Base-by-base conservation (phyloP, 2,329 filamentous ascomycete genomes). In the Fusarium camptoceras region DNA sequence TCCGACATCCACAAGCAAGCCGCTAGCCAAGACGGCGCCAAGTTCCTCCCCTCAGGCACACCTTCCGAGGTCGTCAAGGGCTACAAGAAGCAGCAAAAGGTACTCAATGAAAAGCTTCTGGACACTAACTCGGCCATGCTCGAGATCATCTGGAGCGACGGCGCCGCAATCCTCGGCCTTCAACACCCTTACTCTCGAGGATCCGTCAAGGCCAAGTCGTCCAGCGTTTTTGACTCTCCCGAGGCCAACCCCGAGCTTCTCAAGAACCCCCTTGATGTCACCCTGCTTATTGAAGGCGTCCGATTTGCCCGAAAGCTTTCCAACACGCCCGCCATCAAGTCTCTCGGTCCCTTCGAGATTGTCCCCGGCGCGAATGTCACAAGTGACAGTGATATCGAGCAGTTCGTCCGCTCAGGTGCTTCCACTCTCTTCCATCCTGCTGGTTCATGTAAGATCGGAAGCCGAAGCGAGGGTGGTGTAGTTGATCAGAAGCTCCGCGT, bases 391-490 rank as follows among this genome's bases (percentile, higher is more conserved):
- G 71, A 57, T 5, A 44, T 73, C 1, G 69, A 71, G 10, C 25
- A 62, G 9, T 74, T 63, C n/a, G 59, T 74, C 18, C 64, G 72
- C 0, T 57, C 42, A 1, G 58, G 48, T 5, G 54, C 61, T 9
- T 60, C 58, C 1, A 74, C 70, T 37, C 24, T 74, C 6, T 74
- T 44, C 24, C 72, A 74, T n/a, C 72, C 72, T 0, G 66, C 56
- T 11, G 72, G 72, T 0, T 66, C 72, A 3, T 68, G 64, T 28
- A 67, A 73, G 55, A 84, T 86, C 79, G 75, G 84, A 55, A 80
- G 79, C 11, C 76, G 76, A 8, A 77, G 78, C 6, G 74, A 81
- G 2, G 84, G 83, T 6, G 84, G 83, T 24, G 74, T 76, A 2
- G 75, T 77, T 11, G 75, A 76, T 3, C 39, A 57, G 22, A 42